Percentiles rank a stretch among this genome's conserved stretches.
Evolutionary conservation across 306 rosid species (phyloP).

Genomic region (Carpinus fangiana): DNA sequence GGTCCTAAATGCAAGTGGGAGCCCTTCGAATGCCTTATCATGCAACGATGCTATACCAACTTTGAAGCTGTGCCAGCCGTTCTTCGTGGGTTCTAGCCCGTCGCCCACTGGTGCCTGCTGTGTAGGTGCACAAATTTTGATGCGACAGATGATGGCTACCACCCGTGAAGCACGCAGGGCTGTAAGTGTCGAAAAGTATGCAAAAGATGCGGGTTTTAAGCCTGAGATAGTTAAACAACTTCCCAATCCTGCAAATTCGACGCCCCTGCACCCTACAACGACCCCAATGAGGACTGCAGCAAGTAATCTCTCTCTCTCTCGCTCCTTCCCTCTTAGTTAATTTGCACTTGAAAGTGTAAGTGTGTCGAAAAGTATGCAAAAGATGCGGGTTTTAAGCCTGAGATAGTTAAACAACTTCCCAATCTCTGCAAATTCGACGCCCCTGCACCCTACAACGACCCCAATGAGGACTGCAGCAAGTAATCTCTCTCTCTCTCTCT

Average conservation of each 20-base stretch:
- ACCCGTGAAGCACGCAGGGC: background rate
- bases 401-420: slow-evolving; percentile 5
- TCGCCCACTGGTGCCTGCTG: slow-evolving; percentile 13
- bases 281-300: slow-evolving; percentile 2
- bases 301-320: slow-evolving; percentile 6
- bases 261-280: slow-evolving; percentile 11
- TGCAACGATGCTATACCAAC: slow-evolving; percentile 12
- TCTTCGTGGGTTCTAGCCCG: slow-evolving; percentile 4
- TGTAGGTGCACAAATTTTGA: background rate
- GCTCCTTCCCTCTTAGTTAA: no score
- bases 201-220: background rate
- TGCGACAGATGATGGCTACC: background rate
- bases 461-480: slow-evolving; percentile 14
- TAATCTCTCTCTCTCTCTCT: background rate
- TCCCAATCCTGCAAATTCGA: slow-evolving; percentile 21
- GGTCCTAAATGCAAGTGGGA: background rate
- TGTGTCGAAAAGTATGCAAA: slow-evolving; percentile 24
- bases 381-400: background rate
- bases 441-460: slow-evolving; percentile 10
- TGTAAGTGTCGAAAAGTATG: slow-evolving; percentile 23
- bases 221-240: background rate
- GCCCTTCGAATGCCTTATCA: slow-evolving; percentile 1
- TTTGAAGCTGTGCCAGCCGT: slow-evolving; percentile 18
- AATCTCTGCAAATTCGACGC: slow-evolving; percentile 15
- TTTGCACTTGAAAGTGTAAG: background rate